Evolutionary conservation across 768 basidiomycete genomes (phyloP).

Genomic region (Rhodosporidiobolus sp.): DNA sequence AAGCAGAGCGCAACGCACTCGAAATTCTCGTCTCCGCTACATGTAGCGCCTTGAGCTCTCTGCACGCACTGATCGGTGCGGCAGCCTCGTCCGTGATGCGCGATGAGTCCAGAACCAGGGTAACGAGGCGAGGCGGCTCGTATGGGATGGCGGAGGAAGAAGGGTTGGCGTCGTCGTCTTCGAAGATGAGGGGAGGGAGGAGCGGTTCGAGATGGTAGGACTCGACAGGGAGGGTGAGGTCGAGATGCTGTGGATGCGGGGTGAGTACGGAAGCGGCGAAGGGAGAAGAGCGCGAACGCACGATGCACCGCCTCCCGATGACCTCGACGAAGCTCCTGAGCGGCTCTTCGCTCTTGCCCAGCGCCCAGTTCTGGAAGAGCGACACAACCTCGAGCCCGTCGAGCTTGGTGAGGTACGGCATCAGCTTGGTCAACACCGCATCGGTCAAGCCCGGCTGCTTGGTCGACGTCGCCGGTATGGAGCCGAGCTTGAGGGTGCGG

Average conservation of each 20-base stretch:
- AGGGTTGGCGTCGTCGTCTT: background rate
- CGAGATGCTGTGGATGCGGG: conserved; percentile 9
- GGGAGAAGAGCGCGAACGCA: background rate
- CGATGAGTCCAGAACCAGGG: conserved; percentile 39
- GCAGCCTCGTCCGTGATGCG: conserved; percentile 32
- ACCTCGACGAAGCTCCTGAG: conserved; percentile 27
- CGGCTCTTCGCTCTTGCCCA: conserved; percentile 18
- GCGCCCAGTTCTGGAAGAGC: conserved; percentile 26
- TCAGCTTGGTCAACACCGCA: conserved; percentile 24
- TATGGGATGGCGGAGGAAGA: background rate
- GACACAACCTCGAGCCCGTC: conserved; percentile 34
- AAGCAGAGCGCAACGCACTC: conserved; percentile 6
- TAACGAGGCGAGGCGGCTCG: conserved; percentile 25
- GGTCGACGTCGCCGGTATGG: conserved; percentile 19
- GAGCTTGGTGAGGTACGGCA: conserved; percentile 34
- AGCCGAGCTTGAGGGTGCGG: conserved; percentile 38
- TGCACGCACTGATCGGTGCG: conserved; percentile 18
- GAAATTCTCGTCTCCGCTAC: conserved; percentile 40
- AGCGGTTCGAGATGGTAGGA: conserved; percentile 27
- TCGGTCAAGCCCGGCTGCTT: conserved; percentile 35
- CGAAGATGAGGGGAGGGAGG: conserved; percentile 8
- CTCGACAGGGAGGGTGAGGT: conserved; percentile 30
- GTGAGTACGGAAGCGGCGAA: background rate
- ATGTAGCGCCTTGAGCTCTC: conserved; percentile 37
- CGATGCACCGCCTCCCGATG: conserved; percentile 30